Percentiles rank a stretch among this genome's conserved stretches.
Evolutionary conservation across 371 early-diverging fungal species (phyloP).

Genomic region (Apophysomyces elegans): DNA sequence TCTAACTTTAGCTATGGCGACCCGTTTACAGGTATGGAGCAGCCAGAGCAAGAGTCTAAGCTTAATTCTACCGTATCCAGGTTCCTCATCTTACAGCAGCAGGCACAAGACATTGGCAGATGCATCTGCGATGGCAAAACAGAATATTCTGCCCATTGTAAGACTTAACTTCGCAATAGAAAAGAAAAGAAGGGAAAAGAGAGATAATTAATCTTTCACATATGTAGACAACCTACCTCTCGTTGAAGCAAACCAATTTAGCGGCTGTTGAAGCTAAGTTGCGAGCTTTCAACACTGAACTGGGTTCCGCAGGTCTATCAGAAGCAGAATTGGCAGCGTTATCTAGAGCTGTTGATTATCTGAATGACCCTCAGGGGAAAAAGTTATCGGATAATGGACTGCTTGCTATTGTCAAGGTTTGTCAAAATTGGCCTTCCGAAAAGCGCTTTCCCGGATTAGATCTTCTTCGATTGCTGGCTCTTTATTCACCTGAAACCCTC

Average conservation of each 20-base stretch:
- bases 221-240: slow-evolving; percentile 54
- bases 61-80: slow-evolving; percentile 6
- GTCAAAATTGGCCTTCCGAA: slow-evolving; percentile 62
- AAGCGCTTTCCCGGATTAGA: slow-evolving; percentile 89
- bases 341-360: slow-evolving; percentile 34
- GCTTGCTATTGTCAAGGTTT: slow-evolving; percentile 41
- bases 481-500: slow-evolving; percentile 50
- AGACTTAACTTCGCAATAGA: not conserved
- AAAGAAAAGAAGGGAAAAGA: not conserved
- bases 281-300: slow-evolving; percentile 61
- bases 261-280: slow-evolving; percentile 77
- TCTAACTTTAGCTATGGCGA: slow-evolving; percentile 27
- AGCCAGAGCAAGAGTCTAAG: not conserved
- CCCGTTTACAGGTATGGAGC: slow-evolving; percentile 54
- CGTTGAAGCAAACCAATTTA: slow-evolving; percentile 75
- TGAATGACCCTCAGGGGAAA: slow-evolving; percentile 39
- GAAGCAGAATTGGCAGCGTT: slow-evolving; percentile 44
- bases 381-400: slow-evolving; percentile 32
- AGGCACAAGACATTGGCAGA: not conserved
- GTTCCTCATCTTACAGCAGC: slow-evolving; percentile 13
- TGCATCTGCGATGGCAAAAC: slow-evolving; percentile 27
- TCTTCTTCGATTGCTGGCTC: slow-evolving; percentile 72
- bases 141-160: slow-evolving; percentile 29
- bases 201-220: not conserved
- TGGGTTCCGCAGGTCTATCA: slow-evolving; percentile 27